A percentile compares a stretch with the other conserved stretches of the same genome.
Conservation (phyloP, 345 rosid species). For the Pseudoturritis turrita region DNA sequence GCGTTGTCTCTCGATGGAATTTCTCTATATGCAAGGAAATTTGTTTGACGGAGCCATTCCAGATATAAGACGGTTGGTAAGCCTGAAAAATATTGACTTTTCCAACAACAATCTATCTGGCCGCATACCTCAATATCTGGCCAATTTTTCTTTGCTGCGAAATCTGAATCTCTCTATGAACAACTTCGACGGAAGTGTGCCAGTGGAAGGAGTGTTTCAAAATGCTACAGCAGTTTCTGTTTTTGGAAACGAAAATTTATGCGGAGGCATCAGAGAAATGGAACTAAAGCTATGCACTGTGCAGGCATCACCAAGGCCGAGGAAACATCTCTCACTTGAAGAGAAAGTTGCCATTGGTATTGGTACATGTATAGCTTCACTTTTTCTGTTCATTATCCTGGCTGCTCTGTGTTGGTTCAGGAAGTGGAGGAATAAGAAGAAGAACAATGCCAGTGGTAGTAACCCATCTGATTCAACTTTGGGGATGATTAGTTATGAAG, state of each 20-base stretch:
- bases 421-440: constrained; percentile 9
- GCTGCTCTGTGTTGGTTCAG: constrained; percentile 21
- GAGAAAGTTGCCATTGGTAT: constrained; percentile 18
- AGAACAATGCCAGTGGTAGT: neutral
- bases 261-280: constrained; percentile 25
- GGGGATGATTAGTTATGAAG: constrained; percentile 27
- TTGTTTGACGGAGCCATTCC: constrained; percentile 28
- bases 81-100: constrained; percentile 16
- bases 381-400: constrained; percentile 6
- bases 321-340: neutral
- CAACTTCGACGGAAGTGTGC: constrained; percentile 21
- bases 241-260: constrained; percentile 20
- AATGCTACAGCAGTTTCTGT: constrained; percentile 21
- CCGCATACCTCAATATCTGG: constrained; percentile 20
- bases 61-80: constrained; percentile 22
- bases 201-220: constrained; percentile 20
- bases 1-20: constrained; percentile 18
- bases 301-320: neutral
- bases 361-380: constrained; percentile 13
- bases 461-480: neutral
- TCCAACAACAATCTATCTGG: constrained; percentile 32
- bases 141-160: neutral
- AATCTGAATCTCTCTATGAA: constrained; percentile 30
- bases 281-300: constrained; percentile 11
- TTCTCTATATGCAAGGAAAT: constrained; percentile 29